phyloP scores from a whole-genome alignment of 345 rosid genomes.

The Hevea brasiliensis region DNA sequence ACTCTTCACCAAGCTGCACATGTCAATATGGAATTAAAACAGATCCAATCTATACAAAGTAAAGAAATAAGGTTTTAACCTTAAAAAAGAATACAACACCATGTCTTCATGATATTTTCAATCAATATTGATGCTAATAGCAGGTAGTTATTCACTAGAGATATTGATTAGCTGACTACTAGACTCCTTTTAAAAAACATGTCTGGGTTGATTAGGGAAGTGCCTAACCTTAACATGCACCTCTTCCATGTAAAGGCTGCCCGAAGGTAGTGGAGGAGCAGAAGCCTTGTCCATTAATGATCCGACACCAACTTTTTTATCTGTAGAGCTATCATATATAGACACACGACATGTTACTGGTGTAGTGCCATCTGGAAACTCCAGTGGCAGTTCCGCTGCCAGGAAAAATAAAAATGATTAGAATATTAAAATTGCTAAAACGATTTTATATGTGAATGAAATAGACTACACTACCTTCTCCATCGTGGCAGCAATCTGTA shows the following conservation, averaged over 20 bases:
- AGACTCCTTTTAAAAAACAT: conserved; percentile 5
- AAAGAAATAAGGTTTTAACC: background rate
- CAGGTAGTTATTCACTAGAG: conserved; percentile 10
- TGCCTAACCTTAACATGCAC: conserved; percentile 75
- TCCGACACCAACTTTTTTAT: conserved; percentile 91
- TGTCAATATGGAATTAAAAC: conserved; percentile 3
- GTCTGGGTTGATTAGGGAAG: conserved; percentile 8
- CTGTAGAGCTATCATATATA: conserved; percentile 71
- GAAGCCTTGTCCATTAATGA: conserved; percentile 78
- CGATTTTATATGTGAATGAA: background rate
- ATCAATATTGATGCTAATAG: background rate
- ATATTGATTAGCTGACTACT: conserved; percentile 8
- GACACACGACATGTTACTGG: conserved; percentile 97
- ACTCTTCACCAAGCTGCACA: conserved; percentile 81
- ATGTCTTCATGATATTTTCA: background rate
- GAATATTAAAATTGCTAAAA: conserved; percentile 11
- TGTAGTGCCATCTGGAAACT: conserved; percentile 97
- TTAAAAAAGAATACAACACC: background rate
- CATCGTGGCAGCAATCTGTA: conserved; percentile 72
- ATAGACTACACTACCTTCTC: conserved; percentile 60
- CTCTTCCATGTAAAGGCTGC: conserved; percentile 96
- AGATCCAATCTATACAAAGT: background rate
- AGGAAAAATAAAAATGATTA: conserved; percentile 12
- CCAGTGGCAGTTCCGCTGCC: conserved; percentile 86
- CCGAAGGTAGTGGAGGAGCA: conserved; percentile 69